Base-by-base conservation (phyloP, 495 filamentous ascomycete genomes). In the Annulohypoxylon moriforme region DNA sequence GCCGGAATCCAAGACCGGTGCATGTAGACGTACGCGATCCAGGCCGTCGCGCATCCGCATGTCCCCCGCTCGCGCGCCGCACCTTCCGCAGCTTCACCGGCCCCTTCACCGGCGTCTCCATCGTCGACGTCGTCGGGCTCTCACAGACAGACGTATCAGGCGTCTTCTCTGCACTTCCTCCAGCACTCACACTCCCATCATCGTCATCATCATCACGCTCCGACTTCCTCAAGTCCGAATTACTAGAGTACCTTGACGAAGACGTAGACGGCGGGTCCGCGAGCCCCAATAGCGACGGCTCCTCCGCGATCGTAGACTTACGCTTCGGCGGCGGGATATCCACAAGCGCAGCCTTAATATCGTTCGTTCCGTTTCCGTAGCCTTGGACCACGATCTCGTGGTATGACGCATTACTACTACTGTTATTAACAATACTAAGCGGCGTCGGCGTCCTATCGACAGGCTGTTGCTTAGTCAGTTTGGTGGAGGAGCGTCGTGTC, bases 111-210 rank as follows among this genome's bases (percentile, higher is more conserved):
- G 44, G 18, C 6, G 29, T 7, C 13, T 8, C 33, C 6, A 36
- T 9, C 10, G 60, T 5, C n/a, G 59, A 18, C n/a, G 20, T 29
- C 11, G 8, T 11, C 0, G 60, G 56, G 57, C 44, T 72, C n/a
- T 31, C 44, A 5, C n/a, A 60, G 7, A 76, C 83, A 78, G 68
- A 85, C 83, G 83, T 88, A 80, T 76, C 85, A 75, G 69, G 83
- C 76, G 64, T 85, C 81, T 49, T 86, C 78, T 55, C 82, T 1
- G 18, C 56, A 78, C 76, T 80, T 55, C 63, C n/a, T n/a, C n/a
- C n/a, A n/a, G n/a, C n/a, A n/a, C n/a, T n/a, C n/a, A n/a, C n/a
- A n/a, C n/a, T n/a, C n/a, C n/a, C n/a, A n/a, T n/a, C n/a, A n/a
- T n/a, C n/a, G n/a, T n/a, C n/a, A n/a, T n/a, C n/a, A n/a, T n/a